Evolutionary conservation across 2,329 filamentous ascomycete genomes (phyloP).

Genomic region (Emergomyces africanus): DNA sequence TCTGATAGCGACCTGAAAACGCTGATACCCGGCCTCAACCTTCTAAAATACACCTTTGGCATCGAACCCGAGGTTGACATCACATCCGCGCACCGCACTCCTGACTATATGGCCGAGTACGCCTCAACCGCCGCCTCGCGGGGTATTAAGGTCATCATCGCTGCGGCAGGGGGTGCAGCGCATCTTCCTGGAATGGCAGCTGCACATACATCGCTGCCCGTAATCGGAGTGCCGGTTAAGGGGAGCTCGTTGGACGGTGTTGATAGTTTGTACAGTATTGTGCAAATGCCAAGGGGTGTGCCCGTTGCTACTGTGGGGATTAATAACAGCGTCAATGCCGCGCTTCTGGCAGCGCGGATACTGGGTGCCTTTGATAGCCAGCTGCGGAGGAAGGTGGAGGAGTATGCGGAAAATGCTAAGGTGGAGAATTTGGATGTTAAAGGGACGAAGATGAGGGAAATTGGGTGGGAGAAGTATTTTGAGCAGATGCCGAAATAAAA

Average conservation of each 20-base stretch:
- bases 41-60: slow-evolving; percentile 31
- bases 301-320: slow-evolving; percentile 67
- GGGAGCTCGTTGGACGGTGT: slow-evolving; percentile 59
- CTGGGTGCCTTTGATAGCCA: slow-evolving; percentile 40
- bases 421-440: slow-evolving; percentile 32
- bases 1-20: slow-evolving; percentile 36
- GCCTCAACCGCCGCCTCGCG: slow-evolving; percentile 49
- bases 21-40: slow-evolving; percentile 31
- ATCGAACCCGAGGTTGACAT: slow-evolving; percentile 34
- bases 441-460: slow-evolving; percentile 29
- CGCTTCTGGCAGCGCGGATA: slow-evolving; percentile 56
- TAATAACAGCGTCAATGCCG: slow-evolving; percentile 69
- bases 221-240: slow-evolving; percentile 67
- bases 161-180: slow-evolving; percentile 62
- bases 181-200: slow-evolving; percentile 65
- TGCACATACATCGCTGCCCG: slow-evolving; percentile 56
- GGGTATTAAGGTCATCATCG: slow-evolving; percentile 62
- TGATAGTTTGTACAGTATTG: slow-evolving; percentile 59
- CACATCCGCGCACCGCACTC: slow-evolving; percentile 52
- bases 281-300: slow-evolving; percentile 60
- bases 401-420: slow-evolving; percentile 30
- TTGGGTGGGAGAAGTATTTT: slow-evolving; percentile 34
- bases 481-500: slow-evolving; percentile 23
- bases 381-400: slow-evolving; percentile 30
- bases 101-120: slow-evolving; percentile 55